Conservation (phyloP, 1,284 basidiomycete genomes). For the Puccinia brachypodii region DNA sequence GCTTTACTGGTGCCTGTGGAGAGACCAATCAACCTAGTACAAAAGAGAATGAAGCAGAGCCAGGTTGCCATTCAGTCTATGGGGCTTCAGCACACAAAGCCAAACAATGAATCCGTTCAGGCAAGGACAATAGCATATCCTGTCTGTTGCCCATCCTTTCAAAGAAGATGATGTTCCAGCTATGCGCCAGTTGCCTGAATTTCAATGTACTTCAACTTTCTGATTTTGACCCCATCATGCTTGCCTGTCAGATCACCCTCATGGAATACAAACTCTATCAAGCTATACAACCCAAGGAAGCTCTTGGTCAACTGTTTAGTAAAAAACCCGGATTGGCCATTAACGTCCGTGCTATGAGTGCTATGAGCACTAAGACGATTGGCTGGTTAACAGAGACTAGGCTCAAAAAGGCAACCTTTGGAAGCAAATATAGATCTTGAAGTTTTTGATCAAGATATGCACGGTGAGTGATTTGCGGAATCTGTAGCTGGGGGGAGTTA, state of each 20-base stretch:
- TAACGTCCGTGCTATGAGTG: slow-evolving; percentile 58
- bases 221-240: slow-evolving; percentile 75
- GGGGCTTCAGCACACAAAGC: slow-evolving; percentile 7
- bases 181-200: slow-evolving; percentile 59
- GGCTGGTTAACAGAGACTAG: slow-evolving; percentile 61
- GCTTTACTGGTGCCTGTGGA: slow-evolving; percentile 69
- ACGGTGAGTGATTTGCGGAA: slow-evolving; percentile 52
- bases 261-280: slow-evolving; percentile 57
- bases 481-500: too few relatives aligned
- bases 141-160: slow-evolving; percentile 71
- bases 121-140: slow-evolving; percentile 29
- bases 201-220: slow-evolving; percentile 66
- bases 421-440: slow-evolving; percentile 57
- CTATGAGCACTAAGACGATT: slow-evolving; percentile 59
- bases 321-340: slow-evolving; percentile 53
- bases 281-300: slow-evolving; percentile 58
- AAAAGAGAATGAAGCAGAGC: slow-evolving; percentile 58
- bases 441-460: slow-evolving; percentile 60
- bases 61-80: slow-evolving; percentile 42
- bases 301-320: slow-evolving; percentile 57
- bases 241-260: slow-evolving; percentile 63
- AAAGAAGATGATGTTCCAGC: slow-evolving; percentile 67
- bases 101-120: background rate
- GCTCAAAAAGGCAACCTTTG: slow-evolving; percentile 58
- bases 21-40: slow-evolving; percentile 71